Base-by-base conservation (phyloP, 768 basidiomycete genomes). In the Hirschioporus abietinus region DNA sequence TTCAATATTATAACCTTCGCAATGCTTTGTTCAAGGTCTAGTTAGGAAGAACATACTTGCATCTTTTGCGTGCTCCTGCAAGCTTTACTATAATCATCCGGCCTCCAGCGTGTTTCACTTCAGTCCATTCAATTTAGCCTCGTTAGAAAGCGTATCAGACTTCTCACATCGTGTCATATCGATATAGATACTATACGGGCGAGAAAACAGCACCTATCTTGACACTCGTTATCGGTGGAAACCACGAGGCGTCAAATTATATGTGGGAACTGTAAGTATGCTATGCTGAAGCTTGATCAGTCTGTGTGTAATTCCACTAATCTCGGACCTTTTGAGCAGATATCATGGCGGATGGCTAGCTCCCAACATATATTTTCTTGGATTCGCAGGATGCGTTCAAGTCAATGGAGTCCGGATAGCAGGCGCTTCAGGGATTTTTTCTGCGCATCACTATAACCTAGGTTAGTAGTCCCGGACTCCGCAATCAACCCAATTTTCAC, bases 311-410 rank as follows among this genome's bases (percentile, higher is more conserved):
- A 2, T 30, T 30, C 30, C 8, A 30, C 20, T n/a, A 63, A 8
- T 12, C 64, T 58, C 9, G 18, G 35, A 57, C 60, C 5, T 27
- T 10, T 64, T 8, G 35, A 3, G 20, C 64, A 96, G 94, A 66
- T 98, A 95, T 76, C 92, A 99, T 71, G 96, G 96, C 20, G 96
- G 95, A 7, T 99, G 96, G 96, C 77, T 99, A 12, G 97, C 96
- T 0, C 92, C 92, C 0, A 96, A 97, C 73, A 96, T 99, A 64
- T 99, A 97, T 77, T 99, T 92, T 75, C 85, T 99, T 1, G 97
- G 97, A 0, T 86, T 90, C 72, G 94, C 95, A 1, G 96, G 96
- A 0, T 92, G 91, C 64, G 83, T 99, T 0, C 85, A 89, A 36
- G 88, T 97, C 27, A 91, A 96, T 71, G 96, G 95, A 0, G 69